These are phyloP conservation scores for Ustilaginoidea virens DNA, from an alignment of 2,329 filamentous ascomycete species.

Conservation along the genomic window DNA sequence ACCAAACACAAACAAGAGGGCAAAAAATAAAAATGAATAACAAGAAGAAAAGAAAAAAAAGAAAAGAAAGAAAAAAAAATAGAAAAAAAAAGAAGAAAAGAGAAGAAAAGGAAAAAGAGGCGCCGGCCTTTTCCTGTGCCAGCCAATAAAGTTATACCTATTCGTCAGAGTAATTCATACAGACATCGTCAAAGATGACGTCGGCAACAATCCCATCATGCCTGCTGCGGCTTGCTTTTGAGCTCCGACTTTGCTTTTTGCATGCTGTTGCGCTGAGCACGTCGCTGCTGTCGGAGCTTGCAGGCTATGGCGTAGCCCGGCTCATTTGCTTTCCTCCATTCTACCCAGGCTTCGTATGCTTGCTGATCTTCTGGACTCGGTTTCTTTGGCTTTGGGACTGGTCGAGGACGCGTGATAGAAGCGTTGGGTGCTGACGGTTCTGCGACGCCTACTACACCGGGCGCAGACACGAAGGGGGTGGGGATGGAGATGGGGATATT, in stretches of 20 bases:
- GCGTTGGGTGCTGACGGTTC: too few relatives aligned
- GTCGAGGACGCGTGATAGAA: conserved; percentile 6
- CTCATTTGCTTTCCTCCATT: conserved; percentile 31
- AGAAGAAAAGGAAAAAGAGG: too few relatives aligned
- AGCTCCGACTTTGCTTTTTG: conserved; percentile 2
- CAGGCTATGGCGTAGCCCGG: conserved; percentile 31
- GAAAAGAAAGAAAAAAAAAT: background rate
- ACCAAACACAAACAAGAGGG: too few relatives aligned
- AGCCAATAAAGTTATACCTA: background rate
- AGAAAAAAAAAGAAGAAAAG: too few relatives aligned
- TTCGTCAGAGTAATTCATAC: too few relatives aligned
- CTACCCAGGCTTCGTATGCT: conserved; percentile 31
- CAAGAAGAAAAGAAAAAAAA: background rate
- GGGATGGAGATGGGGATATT: too few relatives aligned
- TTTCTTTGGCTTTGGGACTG: conserved; percentile 23
- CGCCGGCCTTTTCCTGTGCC: too few relatives aligned
- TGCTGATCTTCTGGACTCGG: conserved; percentile 27
- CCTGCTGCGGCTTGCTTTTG: conserved; percentile 1
- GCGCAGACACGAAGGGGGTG: too few relatives aligned
- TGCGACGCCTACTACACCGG: too few relatives aligned
- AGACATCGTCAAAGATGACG: too few relatives aligned
- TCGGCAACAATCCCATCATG: too few relatives aligned
- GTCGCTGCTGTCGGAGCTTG: conserved; percentile 25
- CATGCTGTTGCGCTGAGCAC: conserved; percentile 14
- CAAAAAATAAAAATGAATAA: too few relatives aligned